Conservation (phyloP, 805 yeast genomes). For the Wickerhamiella azyma region DNA sequence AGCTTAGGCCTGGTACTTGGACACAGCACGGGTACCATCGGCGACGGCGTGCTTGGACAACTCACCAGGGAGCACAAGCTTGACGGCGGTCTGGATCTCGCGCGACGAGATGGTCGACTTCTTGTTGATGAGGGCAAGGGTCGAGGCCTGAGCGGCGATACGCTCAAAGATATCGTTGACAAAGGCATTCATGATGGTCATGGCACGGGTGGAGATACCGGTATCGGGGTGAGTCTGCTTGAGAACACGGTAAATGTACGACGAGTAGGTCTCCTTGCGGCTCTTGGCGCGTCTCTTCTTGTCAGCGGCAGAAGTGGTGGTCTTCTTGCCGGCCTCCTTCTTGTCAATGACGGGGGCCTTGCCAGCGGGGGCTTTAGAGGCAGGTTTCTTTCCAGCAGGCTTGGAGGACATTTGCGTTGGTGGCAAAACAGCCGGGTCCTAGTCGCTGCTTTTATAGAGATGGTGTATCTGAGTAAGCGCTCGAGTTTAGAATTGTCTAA, state of each 20-base stretch:
- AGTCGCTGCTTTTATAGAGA: constrained; percentile 1
- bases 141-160: constrained; percentile 95
- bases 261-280: constrained; percentile 96
- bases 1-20: constrained; percentile 70
- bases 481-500: not conserved
- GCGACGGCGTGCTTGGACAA: constrained; percentile 97
- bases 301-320: constrained; percentile 64
- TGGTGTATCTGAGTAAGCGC: not conserved
- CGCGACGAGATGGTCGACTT: constrained; percentile 95
- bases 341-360: constrained; percentile 88
- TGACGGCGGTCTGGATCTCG: constrained; percentile 97
- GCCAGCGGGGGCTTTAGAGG: constrained; percentile 57
- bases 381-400: constrained; percentile 44
- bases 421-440: constrained; percentile 16
- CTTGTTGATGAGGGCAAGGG: constrained; percentile 97
- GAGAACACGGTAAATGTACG: constrained; percentile 95
- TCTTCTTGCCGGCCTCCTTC: constrained; percentile 82
- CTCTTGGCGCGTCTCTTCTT: constrained; percentile 86
- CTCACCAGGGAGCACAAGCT: constrained; percentile 97
- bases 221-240: constrained; percentile 99
- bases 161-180: constrained; percentile 97
- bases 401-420: constrained; percentile 29
- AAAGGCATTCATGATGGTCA: constrained; percentile 97
- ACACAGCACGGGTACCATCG: constrained; percentile 97
- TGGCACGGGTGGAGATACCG: constrained; percentile 97